A percentile compares a stretch with the other conserved stretches of the same genome.
These are phyloP conservation scores for Boechera divaricarpa DNA, from an alignment of 345 rosid genomes.

Conservation along the genomic window DNA sequence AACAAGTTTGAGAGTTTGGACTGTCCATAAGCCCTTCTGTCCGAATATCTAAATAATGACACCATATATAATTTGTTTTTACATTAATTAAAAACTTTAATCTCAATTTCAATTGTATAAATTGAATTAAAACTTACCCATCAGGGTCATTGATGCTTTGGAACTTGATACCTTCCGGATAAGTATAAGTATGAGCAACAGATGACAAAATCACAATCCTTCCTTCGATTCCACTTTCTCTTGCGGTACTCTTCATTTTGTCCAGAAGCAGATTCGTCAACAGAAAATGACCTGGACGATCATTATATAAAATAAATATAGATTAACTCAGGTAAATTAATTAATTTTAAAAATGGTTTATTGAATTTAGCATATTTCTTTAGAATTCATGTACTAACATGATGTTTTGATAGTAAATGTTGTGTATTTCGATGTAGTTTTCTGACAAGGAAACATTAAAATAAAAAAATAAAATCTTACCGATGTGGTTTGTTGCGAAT, in stretches of 20 bases:
- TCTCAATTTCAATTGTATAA: background rate
- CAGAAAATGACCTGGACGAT: constrained; percentile 77
- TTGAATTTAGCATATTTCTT: background rate
- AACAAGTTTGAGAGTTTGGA: constrained; percentile 87
- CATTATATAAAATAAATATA: background rate
- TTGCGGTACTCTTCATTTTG: constrained; percentile 74
- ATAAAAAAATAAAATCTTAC: constrained; percentile 39
- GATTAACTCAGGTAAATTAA: constrained; percentile 14
- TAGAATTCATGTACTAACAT: background rate
- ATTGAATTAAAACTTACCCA: constrained; percentile 43
- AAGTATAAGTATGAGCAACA: constrained; percentile 75
- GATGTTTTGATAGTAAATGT: background rate
- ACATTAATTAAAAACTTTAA: background rate
- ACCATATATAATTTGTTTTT: background rate
- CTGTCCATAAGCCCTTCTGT: constrained; percentile 90
- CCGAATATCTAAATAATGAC: constrained; percentile 61
- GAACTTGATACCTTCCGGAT: constrained; percentile 66
- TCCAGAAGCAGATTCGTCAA: constrained; percentile 83
- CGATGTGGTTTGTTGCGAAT: constrained; percentile 80
- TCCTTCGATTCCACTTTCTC: constrained; percentile 64
- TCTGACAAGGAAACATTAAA: background rate
- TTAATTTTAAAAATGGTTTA: constrained; percentile 18
- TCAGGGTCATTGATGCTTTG: constrained; percentile 54
- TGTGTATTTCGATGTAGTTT: background rate
- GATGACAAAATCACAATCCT: constrained; percentile 92